Evolutionary conservation across 1,284 basidiomycete species (phyloP).

Genomic region (Ustilago tritici): DNA sequence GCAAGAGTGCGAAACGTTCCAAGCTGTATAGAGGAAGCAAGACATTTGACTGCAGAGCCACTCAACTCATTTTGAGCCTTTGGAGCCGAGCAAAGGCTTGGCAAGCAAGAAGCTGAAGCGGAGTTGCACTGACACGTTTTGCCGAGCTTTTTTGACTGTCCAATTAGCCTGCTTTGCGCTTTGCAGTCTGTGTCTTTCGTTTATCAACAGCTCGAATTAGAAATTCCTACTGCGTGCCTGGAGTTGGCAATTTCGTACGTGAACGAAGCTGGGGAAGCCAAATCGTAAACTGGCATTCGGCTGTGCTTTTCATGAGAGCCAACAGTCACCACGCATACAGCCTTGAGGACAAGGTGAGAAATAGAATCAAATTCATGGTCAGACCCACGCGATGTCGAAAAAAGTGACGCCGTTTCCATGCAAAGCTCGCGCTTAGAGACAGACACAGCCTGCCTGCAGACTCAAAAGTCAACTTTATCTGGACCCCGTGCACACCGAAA

Average conservation of each 20-base stretch:
- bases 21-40: neutral
- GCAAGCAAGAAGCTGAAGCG: slow-evolving; percentile 1
- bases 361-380: neutral
- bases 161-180: neutral
- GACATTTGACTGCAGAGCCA: neutral
- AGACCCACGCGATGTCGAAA: slow-evolving; percentile 1
- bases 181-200: neutral
- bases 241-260: neutral
- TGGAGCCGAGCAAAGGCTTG: slow-evolving; percentile 1
- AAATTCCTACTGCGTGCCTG: neutral
- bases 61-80: neutral
- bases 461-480: neutral
- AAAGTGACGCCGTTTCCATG: slow-evolving; percentile 1
- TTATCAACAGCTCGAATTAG: neutral
- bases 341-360: neutral
- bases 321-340: neutral
- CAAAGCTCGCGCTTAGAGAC: neutral
- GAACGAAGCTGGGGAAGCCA: neutral
- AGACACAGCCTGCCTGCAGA: neutral
- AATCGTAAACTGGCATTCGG: neutral
- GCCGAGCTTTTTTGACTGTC: slow-evolving; percentile 1
- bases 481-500: slow-evolving; percentile 24
- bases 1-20: neutral
- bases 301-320: slow-evolving; percentile 1
- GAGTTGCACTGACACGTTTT: slow-evolving; percentile 1